phyloP scores from a whole-genome alignment of 2,329 filamentous ascomycete species.

The Hypomyces perniciosus region DNA sequence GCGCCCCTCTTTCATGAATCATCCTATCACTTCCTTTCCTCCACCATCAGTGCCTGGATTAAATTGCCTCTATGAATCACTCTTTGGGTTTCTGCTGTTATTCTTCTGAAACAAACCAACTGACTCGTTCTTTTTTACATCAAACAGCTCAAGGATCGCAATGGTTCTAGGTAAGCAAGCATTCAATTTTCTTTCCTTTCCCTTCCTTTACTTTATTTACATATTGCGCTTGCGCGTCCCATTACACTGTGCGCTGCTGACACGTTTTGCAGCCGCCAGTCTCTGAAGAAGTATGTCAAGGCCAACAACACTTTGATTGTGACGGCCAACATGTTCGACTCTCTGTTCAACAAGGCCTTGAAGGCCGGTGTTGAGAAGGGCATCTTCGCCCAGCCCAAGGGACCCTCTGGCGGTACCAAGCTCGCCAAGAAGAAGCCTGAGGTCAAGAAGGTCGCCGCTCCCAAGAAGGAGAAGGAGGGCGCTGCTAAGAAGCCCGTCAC shows the following conservation, averaged over 20 bases:
- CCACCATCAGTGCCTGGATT: background rate
- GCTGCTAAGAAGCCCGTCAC: conserved; percentile 28
- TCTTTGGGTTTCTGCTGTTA: background rate
- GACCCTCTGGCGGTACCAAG: conserved; percentile 86
- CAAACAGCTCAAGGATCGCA: conserved; percentile 55
- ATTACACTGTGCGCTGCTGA: conserved; percentile 11
- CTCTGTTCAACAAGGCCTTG: conserved; percentile 81
- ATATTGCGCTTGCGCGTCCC: background rate
- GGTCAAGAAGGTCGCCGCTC: conserved; percentile 31
- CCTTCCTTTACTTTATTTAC: background rate
- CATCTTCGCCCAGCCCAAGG: conserved; percentile 85
- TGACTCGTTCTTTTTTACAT: conserved; percentile 32
- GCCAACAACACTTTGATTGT: conserved; percentile 46
- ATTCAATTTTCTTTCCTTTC: background rate
- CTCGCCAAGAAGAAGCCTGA: conserved; percentile 68
- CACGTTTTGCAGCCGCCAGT: conserved; percentile 44
- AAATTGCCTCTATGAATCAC: conserved; percentile 2
- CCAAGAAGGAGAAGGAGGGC: conserved; percentile 29
- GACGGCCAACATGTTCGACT: conserved; percentile 54
- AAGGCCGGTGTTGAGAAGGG: conserved; percentile 79
- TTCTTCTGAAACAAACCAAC: conserved; percentile 21
- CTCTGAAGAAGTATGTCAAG: conserved; percentile 56
- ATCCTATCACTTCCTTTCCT: background rate
- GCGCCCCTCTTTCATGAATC: background rate
- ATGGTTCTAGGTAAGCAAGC: conserved; percentile 42